Percentiles rank a stretch among this genome's conserved stretches.
Conservation (phyloP, 2,329 filamentous ascomycete genomes). For the Fusarium phyllophilum region DNA sequence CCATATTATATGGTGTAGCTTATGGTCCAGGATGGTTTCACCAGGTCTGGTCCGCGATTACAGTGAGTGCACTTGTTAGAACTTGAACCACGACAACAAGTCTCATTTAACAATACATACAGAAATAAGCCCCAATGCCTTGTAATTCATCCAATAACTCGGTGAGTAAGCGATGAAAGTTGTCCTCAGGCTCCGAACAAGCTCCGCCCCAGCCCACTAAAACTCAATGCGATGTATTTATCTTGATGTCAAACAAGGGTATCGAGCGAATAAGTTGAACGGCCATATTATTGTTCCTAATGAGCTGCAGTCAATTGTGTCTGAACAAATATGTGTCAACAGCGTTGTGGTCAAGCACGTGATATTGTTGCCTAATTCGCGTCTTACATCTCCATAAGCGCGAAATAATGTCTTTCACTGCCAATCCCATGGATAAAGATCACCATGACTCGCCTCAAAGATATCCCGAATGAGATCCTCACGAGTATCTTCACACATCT, state of each 20-base stretch:
- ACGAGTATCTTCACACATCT: background rate
- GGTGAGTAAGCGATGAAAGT: background rate
- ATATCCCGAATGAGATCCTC: background rate
- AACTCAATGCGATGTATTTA: no score
- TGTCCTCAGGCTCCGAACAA: background rate
- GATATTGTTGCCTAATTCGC: background rate
- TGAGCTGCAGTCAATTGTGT: rapidly evolving
- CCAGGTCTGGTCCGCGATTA: background rate
- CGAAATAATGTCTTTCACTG: background rate
- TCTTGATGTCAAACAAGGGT: no score
- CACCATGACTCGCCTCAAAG: background rate
- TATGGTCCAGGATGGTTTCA: rapidly evolving
- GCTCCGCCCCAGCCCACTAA: background rate
- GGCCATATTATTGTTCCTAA: rapidly evolving
- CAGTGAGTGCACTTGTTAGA: no score
- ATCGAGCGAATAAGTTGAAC: rapidly evolving
- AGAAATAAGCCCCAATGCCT: rapidly evolving
- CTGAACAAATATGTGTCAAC: background rate
- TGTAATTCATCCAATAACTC: rapidly evolving
- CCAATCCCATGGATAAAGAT: background rate
- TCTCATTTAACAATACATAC: background rate
- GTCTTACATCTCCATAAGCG: background rate
- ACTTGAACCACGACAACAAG: background rate
- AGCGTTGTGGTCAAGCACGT: background rate
- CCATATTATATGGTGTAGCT: background rate